phyloP scores from a whole-genome alignment of 371 early-diverging fungal species.

The Rhizopus stolonifer region DNA sequence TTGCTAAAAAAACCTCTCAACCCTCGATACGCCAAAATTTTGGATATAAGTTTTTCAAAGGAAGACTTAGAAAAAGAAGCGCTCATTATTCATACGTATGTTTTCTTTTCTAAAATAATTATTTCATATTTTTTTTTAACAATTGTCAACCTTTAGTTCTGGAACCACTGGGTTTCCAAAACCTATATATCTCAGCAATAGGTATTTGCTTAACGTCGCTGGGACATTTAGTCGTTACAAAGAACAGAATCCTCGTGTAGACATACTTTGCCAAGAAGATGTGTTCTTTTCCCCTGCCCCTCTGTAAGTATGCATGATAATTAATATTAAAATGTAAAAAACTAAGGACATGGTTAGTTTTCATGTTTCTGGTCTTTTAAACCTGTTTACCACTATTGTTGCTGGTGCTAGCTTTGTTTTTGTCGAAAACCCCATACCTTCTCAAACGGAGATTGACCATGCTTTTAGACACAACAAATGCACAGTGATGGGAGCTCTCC shows the following conservation, averaged over 20 bases:
- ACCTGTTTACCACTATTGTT: not conserved
- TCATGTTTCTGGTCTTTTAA: constrained; percentile 19
- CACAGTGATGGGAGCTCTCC: constrained; percentile 8
- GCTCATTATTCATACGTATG: constrained; percentile 20
- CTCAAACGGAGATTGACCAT: constrained; percentile 7
- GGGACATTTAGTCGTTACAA: not conserved
- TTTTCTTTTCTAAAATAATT: not conserved
- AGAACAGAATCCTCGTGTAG: not conserved
- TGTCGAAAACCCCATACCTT: constrained; percentile 13
- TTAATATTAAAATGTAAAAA: not conserved
- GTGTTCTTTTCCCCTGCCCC: constrained; percentile 5
- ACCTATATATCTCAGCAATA: constrained; percentile 24
- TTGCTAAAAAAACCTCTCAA: constrained; percentile 1
- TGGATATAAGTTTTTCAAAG: constrained; percentile 12
- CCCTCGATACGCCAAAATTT: not conserved
- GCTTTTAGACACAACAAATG: constrained; percentile 10
- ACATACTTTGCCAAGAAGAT: constrained; percentile 3
- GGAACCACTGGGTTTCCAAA: constrained; percentile 27
- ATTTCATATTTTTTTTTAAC: not conserved
- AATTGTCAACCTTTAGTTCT: constrained; percentile 11
- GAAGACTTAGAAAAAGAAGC: constrained; percentile 12
- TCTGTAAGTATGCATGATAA: constrained; percentile 11
- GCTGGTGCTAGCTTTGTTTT: constrained; percentile 19
- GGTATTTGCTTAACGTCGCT: constrained; percentile 10
- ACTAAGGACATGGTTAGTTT: constrained; percentile 13